phyloP scores from a whole-genome alignment of 305 asterid genomes.

The Solanum hybrid region DNA sequence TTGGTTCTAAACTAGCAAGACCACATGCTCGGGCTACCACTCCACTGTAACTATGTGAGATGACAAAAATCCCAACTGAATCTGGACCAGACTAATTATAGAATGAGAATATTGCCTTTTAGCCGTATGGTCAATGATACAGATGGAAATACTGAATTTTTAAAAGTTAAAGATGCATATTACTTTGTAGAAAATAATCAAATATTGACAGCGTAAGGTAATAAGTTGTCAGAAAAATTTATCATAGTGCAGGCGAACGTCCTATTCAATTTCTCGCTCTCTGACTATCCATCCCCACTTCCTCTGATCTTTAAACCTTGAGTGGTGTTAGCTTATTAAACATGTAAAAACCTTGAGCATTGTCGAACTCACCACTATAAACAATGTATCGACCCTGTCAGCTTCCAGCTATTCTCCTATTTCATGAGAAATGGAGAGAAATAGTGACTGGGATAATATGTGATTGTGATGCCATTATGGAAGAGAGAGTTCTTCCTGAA shows the following conservation, averaged over 20 bases:
- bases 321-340: neutral
- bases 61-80: slow-evolving; percentile 93
- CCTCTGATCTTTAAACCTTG: neutral
- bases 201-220: no score
- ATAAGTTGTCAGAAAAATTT: no score
- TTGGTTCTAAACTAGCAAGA: slow-evolving; percentile 91
- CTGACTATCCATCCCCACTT: neutral
- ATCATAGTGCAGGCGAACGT: no score
- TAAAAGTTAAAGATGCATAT: slow-evolving; percentile 32
- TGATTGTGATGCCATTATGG: neutral
- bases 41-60: slow-evolving; percentile 82
- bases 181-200: no score
- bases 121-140: neutral
- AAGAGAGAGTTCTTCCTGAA: neutral
- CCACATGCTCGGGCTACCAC: slow-evolving; percentile 98
- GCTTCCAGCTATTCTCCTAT: neutral
- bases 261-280: no score
- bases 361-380: neutral
- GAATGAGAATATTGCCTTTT: neutral
- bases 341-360: neutral
- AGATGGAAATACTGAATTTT: neutral
- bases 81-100: slow-evolving; percentile 94
- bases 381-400: neutral
- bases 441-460: neutral
- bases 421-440: no score